Evolutionary conservation across 2,329 filamentous ascomycete species (phyloP).

Genomic region (Apiospora hydei): DNA sequence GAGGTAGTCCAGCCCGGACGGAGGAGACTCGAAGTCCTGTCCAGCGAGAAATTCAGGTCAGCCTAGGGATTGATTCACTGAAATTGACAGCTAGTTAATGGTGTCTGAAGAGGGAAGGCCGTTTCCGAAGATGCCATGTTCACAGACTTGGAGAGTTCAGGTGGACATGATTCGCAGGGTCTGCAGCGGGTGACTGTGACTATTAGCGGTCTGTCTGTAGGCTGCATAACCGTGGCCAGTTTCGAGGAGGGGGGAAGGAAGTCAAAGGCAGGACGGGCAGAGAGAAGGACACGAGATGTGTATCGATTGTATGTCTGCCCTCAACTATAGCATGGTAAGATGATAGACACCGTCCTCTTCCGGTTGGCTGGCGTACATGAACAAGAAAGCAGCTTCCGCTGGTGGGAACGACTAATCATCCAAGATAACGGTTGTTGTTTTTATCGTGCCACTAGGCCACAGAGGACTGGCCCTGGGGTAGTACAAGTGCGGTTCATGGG

Average conservation of each 20-base stretch:
- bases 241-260: background rate
- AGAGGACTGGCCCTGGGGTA: conserved; percentile 6
- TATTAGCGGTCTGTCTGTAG: conserved; percentile 18
- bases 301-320: conserved; percentile 13
- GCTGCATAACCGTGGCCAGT: conserved; percentile 10
- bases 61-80: background rate
- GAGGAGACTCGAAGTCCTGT: conserved; percentile 64
- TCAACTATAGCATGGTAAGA: conserved; percentile 18
- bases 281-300: conserved; percentile 9
- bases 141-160: conserved; percentile 10
- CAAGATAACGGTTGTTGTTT: conserved; percentile 16
- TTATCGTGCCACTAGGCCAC: conserved; percentile 17
- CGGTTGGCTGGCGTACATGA: conserved; percentile 8
- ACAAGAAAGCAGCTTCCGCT: conserved; percentile 13
- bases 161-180: conserved; percentile 9
- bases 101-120: background rate
- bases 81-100: background rate
- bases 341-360: conserved; percentile 18
- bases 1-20: conserved; percentile 62
- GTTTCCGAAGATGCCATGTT: conserved; percentile 11
- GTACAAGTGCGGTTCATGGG: conserved; percentile 6
- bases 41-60: conserved; percentile 34
- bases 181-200: conserved; percentile 16
- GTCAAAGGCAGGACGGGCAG: conserved; percentile 5
- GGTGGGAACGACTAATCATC: conserved; percentile 15